Base-by-base conservation (phyloP, 495 filamentous ascomycete species). In the Penicillium canariense region DNA sequence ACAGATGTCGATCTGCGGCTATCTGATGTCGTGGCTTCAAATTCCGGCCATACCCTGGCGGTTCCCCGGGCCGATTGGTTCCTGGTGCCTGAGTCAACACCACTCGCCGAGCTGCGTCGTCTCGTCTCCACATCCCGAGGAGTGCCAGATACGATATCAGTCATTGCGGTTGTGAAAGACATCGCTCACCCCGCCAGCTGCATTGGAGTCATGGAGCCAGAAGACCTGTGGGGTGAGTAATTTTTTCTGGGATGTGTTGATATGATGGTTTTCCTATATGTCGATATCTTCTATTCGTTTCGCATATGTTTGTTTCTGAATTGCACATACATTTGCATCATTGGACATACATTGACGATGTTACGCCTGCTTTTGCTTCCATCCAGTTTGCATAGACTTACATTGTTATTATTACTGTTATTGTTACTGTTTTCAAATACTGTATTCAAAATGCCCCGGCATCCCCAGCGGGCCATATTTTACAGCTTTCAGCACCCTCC, bases 181-280 rank as follows among this genome's bases (percentile, higher is more conserved):
- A 20, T 54, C 11, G 15, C 54, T 2, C 38, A 61, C 27, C 56
- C 61, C 8, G 49, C 53, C 30, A 63, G 55, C 25, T 68, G 62
- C 46, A 39, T 75, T 25, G 73, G 73, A 1, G 56, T 77, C 1
- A 52, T 75, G 8, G 73, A 77, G 34, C 64, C 59, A 26, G 68
- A 71, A 32, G 72, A 75, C 55, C 34, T 76, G 1, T 67, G 65
- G 62, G 50, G 54, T 57, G 61, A 46, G 39, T 62, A 64, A 34
- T 32, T 22, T 14, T 32, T 22, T 14, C 12, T 48, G 27, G 52
- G 18, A 34, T 22, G 23, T 3, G 1, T 38, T 1, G 3, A 40
- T 17, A 6, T 38, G 34, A 38, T 18, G 34, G 15, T 5, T 38
- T 38, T 38, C 18, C 34, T 5, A 38, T 38, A 18, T 7, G 18